Evolutionary conservation across 768 basidiomycete genomes (phyloP).

Genomic region (Tylopilus balloui): DNA sequence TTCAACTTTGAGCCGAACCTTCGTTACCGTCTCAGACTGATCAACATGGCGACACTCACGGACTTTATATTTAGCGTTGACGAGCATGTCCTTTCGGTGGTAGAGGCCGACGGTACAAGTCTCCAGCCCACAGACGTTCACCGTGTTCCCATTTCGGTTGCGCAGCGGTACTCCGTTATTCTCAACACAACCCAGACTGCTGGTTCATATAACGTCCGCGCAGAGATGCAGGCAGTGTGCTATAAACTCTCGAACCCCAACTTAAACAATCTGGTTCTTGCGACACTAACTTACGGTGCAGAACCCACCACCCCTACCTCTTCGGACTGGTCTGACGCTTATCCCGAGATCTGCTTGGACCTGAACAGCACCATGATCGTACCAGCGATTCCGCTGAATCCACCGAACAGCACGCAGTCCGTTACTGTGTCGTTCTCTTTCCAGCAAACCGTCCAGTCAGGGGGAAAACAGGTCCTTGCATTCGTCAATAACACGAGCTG

Average conservation of each 20-base stretch:
- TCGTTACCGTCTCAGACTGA: slow-evolving; percentile 44
- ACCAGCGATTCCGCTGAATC: slow-evolving; percentile 22
- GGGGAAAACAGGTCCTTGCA: slow-evolving; percentile 24
- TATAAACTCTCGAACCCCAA: slow-evolving; percentile 31
- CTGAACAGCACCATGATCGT: slow-evolving; percentile 30
- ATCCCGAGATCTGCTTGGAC: slow-evolving; percentile 23
- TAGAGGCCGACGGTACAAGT: slow-evolving; percentile 47
- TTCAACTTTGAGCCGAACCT: slow-evolving; percentile 34
- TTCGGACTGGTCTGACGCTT: slow-evolving; percentile 26
- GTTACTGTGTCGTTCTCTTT: slow-evolving; percentile 22
- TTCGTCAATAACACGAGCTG: slow-evolving; percentile 29
- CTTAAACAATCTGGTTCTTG: slow-evolving; percentile 29
- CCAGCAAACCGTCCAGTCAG: slow-evolving; percentile 25
- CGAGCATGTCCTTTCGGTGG: slow-evolving; percentile 40
- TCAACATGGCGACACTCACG: slow-evolving; percentile 47
- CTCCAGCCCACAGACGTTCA: slow-evolving; percentile 38
- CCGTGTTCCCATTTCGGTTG: slow-evolving; percentile 39
- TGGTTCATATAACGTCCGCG: slow-evolving; percentile 36
- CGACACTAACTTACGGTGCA: slow-evolving; percentile 27
- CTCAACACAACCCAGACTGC: slow-evolving; percentile 38
- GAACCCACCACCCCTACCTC: slow-evolving; percentile 21
- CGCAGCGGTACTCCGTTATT: slow-evolving; percentile 50
- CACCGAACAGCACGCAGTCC: slow-evolving; percentile 25
- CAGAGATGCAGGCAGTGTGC: slow-evolving; percentile 32
- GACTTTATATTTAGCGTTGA: slow-evolving; percentile 44